Percentiles rank a stretch among this genome's conserved stretches.
phyloP scores from a whole-genome alignment of 116 monocot species.

The Papilionanthe hybrid region DNA sequence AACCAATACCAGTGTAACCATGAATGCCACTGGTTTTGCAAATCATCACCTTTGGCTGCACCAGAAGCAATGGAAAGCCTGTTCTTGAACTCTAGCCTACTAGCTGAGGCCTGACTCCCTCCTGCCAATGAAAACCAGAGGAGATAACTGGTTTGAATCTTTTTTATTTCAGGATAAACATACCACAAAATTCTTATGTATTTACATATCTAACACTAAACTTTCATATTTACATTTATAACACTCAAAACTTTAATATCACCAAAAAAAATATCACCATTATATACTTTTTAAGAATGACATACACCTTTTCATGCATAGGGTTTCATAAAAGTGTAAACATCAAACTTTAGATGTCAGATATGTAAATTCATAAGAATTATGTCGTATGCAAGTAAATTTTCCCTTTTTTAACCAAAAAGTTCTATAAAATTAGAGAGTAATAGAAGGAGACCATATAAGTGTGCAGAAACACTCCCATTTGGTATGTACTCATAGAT shows the following conservation, averaged over 20 bases:
- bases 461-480: constrained; percentile 61
- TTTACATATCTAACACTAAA: too few species aligned
- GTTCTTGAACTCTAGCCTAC: constrained; percentile 45
- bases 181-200: too few species aligned
- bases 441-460: constrained; percentile 48
- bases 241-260: too few species aligned
- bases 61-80: constrained; percentile 68
- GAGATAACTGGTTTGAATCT: neutral
- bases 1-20: constrained; percentile 28
- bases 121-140: constrained; percentile 20
- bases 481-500: constrained; percentile 70
- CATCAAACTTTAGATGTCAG: too few species aligned
- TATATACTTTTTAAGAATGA: too few species aligned
- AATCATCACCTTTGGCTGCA: constrained; percentile 59
- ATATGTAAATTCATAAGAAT: too few species aligned
- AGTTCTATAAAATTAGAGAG: neutral
- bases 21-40: constrained; percentile 27
- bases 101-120: constrained; percentile 24
- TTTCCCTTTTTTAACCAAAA: neutral
- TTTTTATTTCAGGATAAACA: neutral
- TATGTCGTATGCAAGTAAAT: too few species aligned
- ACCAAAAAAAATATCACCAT: too few species aligned
- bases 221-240: too few species aligned
- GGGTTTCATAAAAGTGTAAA: too few species aligned
- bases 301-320: too few species aligned